phyloP scores from a whole-genome alignment of 2,329 filamentous ascomycete genomes.

The Cercospora sp. region DNA sequence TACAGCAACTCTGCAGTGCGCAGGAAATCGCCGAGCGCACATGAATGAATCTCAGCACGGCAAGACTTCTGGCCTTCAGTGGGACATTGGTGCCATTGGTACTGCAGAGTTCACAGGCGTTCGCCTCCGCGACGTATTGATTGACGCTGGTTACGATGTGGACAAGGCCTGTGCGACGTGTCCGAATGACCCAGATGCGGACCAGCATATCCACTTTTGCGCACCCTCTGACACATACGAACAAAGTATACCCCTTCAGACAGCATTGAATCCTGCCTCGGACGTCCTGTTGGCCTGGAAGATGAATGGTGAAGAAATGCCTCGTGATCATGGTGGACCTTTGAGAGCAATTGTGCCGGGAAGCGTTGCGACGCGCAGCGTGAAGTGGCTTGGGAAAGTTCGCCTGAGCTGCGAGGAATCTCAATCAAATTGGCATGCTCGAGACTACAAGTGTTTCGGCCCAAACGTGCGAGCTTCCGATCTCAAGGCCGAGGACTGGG shows the following conservation, averaged over 20 bases:
- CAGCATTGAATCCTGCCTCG: constrained; percentile 61
- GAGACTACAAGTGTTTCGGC: constrained; percentile 69
- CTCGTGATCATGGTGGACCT: constrained; percentile 66
- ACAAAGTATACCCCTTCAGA: constrained; percentile 36
- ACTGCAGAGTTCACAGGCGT: constrained; percentile 62
- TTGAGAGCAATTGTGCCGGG: constrained; percentile 60
- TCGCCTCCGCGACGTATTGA: constrained; percentile 56
- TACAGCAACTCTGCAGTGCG: constrained; percentile 60
- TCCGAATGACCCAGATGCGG: constrained; percentile 35
- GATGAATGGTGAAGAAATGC: constrained; percentile 67
- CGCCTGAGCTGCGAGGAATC: constrained; percentile 67
- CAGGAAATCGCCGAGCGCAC: constrained; percentile 56
- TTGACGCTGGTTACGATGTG: constrained; percentile 55
- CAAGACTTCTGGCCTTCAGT: constrained; percentile 59
- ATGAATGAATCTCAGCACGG: constrained; percentile 54
- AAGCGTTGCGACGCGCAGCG: constrained; percentile 66
- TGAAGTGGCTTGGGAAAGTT: constrained; percentile 63
- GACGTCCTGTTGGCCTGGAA: constrained; percentile 67
- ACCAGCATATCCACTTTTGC: constrained; percentile 57
- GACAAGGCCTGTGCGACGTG: constrained; percentile 26
- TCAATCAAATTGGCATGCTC: constrained; percentile 63
- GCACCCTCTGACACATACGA: constrained; percentile 29
- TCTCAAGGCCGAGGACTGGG: constrained; percentile 58
- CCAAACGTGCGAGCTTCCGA: constrained; percentile 44
- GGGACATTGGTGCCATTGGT: constrained; percentile 61